These are phyloP conservation scores for Dinochytrium kinnereticum DNA, from an alignment of 371 early-diverging fungal genomes.

Conservation along the genomic window DNA sequence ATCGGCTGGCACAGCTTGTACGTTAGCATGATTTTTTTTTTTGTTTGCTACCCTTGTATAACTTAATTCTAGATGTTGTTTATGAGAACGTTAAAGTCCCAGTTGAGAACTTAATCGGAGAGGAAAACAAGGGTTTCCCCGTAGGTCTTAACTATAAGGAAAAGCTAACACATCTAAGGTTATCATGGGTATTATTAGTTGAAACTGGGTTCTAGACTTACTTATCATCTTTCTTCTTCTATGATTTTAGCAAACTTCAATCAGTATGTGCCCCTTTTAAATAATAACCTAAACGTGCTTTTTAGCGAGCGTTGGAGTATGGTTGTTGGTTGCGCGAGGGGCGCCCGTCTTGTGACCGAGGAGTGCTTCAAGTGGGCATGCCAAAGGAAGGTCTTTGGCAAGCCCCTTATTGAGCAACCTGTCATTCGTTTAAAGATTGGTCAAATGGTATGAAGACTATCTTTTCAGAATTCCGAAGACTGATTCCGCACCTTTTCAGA, in stretches of 20 bases:
- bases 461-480: not conserved
- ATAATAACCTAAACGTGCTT: not conserved
- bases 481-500: conserved; percentile 14
- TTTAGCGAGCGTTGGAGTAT: conserved; percentile 41
- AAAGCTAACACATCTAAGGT: not conserved
- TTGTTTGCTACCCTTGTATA: not conserved
- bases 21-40: no score
- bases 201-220: no score
- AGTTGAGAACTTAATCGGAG: conserved; percentile 54
- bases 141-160: conserved; percentile 28
- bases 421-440: conserved; percentile 57
- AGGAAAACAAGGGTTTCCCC: conserved; percentile 49
- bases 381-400: conserved; percentile 56
- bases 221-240: not conserved
- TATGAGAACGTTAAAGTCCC: conserved; percentile 60
- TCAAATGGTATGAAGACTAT: conserved; percentile 41
- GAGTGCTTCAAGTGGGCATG: conserved; percentile 44
- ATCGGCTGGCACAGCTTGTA: conserved; percentile 58
- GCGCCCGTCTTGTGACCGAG: conserved; percentile 41
- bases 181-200: conserved; percentile 19
- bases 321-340: conserved; percentile 38
- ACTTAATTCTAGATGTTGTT: conserved; percentile 32
- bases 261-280: conserved; percentile 35
- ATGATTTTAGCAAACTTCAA: conserved; percentile 56
- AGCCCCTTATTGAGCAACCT: conserved; percentile 49